phyloP scores from a whole-genome alignment of 106 monocot genomes.

The Acorus gramineus region DNA sequence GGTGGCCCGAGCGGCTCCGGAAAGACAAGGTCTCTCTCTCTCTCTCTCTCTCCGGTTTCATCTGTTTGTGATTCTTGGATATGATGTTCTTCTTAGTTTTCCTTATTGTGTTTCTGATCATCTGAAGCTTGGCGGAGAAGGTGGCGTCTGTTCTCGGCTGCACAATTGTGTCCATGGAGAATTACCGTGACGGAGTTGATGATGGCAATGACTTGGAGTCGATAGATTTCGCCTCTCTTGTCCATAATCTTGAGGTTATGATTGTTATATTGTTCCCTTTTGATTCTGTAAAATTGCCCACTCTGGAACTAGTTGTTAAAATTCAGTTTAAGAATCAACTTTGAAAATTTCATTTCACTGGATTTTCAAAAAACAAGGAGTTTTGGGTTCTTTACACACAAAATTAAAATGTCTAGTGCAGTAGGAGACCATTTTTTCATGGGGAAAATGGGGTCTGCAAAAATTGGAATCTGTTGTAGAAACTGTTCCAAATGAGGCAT shows the following conservation, averaged over 20 bases:
- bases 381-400: no score
- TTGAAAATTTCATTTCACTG: no score
- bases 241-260: constrained; percentile 61
- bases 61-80: background rate
- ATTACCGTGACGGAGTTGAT: constrained; percentile 68
- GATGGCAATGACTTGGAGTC: constrained; percentile 84
- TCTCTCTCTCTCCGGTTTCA: background rate
- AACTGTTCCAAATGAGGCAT: no score
- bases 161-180: constrained; percentile 87
- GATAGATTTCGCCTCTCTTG: constrained; percentile 63
- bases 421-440: background rate
- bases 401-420: background rate
- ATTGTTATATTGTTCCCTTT: background rate
- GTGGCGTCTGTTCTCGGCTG: constrained; percentile 86
- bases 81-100: background rate
- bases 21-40: constrained; percentile 58
- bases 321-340: no score
- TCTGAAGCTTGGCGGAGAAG: constrained; percentile 81
- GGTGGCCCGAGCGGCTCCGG: constrained; percentile 98
- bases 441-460: background rate
- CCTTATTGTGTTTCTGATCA: background rate
- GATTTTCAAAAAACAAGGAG: no score
- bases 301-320: no score
- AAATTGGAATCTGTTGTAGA: no score
- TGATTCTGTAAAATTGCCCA: no score